phyloP scores from a whole-genome alignment of 495 filamentous ascomycete species.

The Sporormia fimetaria region DNA sequence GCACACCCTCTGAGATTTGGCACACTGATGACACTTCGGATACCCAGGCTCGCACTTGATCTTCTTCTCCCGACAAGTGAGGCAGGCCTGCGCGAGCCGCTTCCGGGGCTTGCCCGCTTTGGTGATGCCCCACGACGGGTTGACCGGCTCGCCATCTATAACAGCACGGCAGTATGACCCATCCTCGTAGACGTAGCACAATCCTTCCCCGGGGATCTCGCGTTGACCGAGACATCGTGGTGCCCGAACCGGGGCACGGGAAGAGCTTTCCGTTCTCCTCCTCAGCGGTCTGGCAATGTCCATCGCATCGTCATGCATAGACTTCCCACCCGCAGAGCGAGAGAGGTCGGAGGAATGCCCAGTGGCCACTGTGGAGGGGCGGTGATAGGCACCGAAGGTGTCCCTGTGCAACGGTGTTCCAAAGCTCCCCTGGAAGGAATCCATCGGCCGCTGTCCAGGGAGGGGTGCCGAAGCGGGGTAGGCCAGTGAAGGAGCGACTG shows the following conservation, averaged over 20 bases:
- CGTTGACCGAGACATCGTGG: slow-evolving; percentile 24
- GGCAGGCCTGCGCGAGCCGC: slow-evolving; percentile 74
- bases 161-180: slow-evolving; percentile 70
- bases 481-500: slow-evolving; percentile 6
- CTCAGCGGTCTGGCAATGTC: slow-evolving; percentile 12
- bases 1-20: slow-evolving; percentile 77
- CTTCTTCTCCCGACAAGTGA: slow-evolving; percentile 91
- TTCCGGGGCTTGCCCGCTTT: slow-evolving; percentile 89
- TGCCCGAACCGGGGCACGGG: slow-evolving; percentile 12
- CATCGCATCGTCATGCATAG: slow-evolving; percentile 15
- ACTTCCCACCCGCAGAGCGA: not conserved
- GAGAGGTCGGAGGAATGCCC: slow-evolving; percentile 8
- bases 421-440: slow-evolving; percentile 10
- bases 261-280: slow-evolving; percentile 13
- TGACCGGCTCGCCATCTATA: slow-evolving; percentile 77
- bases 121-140: slow-evolving; percentile 85
- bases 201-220: slow-evolving; percentile 63
- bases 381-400: slow-evolving; percentile 3
- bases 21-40: slow-evolving; percentile 77
- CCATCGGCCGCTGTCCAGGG: slow-evolving; percentile 2
- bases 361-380: slow-evolving; percentile 5
- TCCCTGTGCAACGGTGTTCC: slow-evolving; percentile 2
- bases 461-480: slow-evolving; percentile 6
- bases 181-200: slow-evolving; percentile 82
- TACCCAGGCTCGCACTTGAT: slow-evolving; percentile 88